Evolutionary conservation across 768 basidiomycete genomes (phyloP).

Genomic region (Neoboletus subvelutipes): DNA sequence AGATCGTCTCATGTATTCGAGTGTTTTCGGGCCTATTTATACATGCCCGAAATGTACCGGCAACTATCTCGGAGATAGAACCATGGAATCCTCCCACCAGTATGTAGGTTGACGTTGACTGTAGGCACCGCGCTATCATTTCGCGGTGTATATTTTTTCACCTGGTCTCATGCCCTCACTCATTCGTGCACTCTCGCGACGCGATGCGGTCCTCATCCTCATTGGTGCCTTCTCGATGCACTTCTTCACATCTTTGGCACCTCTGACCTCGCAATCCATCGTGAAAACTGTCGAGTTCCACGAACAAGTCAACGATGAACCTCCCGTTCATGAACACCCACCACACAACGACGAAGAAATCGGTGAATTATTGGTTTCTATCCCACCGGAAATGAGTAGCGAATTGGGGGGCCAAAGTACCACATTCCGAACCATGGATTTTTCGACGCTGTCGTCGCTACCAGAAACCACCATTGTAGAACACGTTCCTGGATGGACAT

Average conservation of each 20-base stretch:
- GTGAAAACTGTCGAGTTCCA: slow-evolving; percentile 30
- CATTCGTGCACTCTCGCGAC: slow-evolving; percentile 45
- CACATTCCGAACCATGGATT: neutral
- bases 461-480: slow-evolving; percentile 57
- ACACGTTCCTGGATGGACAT: slow-evolving; percentile 82
- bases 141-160: neutral
- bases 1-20: neutral
- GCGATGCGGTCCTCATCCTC: slow-evolving; percentile 60
- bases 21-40: neutral
- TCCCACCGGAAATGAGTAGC: neutral
- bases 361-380: neutral
- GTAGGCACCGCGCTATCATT: neutral
- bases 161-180: slow-evolving; percentile 33
- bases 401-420: neutral
- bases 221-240: slow-evolving; percentile 59
- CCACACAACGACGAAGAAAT: slow-evolving; percentile 7
- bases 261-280: slow-evolving; percentile 34
- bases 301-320: slow-evolving; percentile 1
- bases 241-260: slow-evolving; percentile 42
- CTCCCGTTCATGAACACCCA: neutral
- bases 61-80: slow-evolving; percentile 1
- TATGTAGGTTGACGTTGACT: neutral
- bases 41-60: neutral
- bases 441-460: slow-evolving; percentile 26
- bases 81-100: neutral